A percentile compares a stretch with the other conserved stretches of the same genome.
Conservation (phyloP, 2,329 filamentous ascomycete species). For the Pseudogymnoascus sp. region DNA sequence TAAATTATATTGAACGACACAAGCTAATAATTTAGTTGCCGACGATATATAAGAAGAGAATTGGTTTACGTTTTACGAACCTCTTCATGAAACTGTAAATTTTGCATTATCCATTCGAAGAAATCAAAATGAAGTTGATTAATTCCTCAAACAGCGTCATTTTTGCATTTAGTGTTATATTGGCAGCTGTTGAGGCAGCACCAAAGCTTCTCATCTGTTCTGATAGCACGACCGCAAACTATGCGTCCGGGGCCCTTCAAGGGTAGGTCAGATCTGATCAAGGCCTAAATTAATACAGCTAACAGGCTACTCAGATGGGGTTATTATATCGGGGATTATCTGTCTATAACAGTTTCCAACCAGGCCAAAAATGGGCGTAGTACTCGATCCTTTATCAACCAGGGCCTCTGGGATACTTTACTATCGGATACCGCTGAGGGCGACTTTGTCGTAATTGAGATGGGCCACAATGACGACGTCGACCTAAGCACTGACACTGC, state of each 20-base stretch:
- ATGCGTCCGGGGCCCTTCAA: neutral
- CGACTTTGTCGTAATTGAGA: conserved; percentile 26
- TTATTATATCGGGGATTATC: neutral
- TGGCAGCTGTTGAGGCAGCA: neutral
- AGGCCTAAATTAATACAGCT: neutral
- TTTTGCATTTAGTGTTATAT: neutral
- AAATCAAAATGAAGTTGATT: neutral
- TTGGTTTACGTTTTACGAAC: neutral
- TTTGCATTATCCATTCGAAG: neutral
- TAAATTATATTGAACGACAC: neutral
- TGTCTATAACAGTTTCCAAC: neutral
- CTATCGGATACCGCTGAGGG: conserved; percentile 17
- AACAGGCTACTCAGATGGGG: neutral
- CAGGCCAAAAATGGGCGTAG: neutral
- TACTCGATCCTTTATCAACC: neutral
- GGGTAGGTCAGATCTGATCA: neutral
- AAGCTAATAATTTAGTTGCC: neutral
- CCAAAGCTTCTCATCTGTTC: neutral
- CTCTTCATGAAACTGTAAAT: neutral
- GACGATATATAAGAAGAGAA: neutral
- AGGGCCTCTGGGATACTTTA: conserved; percentile 13
- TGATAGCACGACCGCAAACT: neutral
- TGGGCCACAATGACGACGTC: conserved; percentile 27
- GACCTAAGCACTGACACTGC: conserved; percentile 20
- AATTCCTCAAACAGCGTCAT: neutral